Percentiles rank a stretch among this genome's conserved stretches.
phyloP scores from a whole-genome alignment of 2,329 filamentous ascomycete species.

The Botrytis medusae region DNA sequence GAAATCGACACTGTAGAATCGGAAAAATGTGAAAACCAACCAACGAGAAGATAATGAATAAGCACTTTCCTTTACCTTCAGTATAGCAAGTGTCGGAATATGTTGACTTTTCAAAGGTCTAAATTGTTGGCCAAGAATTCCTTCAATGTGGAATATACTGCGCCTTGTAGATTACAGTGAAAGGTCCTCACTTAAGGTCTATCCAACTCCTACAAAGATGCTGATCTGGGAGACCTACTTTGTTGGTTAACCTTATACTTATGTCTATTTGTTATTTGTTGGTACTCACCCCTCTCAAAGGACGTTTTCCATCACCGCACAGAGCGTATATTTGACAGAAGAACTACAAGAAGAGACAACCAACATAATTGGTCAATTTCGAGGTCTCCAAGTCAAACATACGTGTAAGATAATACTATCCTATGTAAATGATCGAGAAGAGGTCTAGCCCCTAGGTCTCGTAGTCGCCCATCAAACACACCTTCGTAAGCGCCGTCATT shows the following conservation, averaged over 20 bases:
- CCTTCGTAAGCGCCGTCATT: neutral
- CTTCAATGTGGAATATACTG: neutral
- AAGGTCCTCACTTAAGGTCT: neutral
- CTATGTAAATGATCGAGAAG: neutral
- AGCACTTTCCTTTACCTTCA: neutral
- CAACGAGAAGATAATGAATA: neutral
- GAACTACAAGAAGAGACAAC: neutral
- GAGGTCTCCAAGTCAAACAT: neutral
- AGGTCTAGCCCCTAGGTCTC: neutral
- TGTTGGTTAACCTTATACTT: neutral
- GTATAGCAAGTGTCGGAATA: neutral
- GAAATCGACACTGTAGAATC: neutral
- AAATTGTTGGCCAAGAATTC: neutral
- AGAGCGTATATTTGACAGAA: neutral
- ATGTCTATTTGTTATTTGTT: neutral
- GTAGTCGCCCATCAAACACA: neutral
- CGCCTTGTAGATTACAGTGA: neutral
- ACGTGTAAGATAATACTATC: no score
- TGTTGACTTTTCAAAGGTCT: neutral
- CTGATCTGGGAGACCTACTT: neutral
- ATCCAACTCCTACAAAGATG: neutral
- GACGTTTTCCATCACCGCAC: neutral
- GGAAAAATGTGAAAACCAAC: neutral
- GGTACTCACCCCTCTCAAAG: neutral
- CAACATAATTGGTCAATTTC: neutral